These are phyloP conservation scores for Zizania palustris DNA, from an alignment of 202 grass and related monocot genomes.

Conservation along the genomic window DNA sequence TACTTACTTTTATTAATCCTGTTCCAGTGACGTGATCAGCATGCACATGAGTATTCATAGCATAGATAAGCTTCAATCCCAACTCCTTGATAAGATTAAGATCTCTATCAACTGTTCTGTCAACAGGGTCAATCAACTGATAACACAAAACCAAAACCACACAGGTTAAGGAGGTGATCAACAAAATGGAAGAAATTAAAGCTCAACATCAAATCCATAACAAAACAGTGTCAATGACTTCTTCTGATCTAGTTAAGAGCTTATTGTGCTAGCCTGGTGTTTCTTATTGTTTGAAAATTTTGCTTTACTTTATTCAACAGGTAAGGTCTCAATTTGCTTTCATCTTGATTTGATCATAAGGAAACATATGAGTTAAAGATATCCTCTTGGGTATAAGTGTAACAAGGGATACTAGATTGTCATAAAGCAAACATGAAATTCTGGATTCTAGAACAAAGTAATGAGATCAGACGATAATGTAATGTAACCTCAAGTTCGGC, in stretches of 20 bases:
- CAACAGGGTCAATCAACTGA: conserved; percentile 91
- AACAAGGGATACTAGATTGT: background rate
- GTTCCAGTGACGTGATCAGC: conserved; percentile 95
- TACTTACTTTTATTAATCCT: conserved; percentile 77
- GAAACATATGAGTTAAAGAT: background rate
- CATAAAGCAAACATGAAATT: conserved; percentile 5
- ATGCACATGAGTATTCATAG: conserved; percentile 97
- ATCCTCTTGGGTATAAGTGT: background rate
- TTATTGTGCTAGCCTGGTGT: background rate
- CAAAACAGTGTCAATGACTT: background rate
- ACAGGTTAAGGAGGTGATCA: conserved; percentile 26
- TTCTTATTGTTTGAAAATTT: background rate
- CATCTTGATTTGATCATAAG: background rate
- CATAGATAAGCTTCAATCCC: conserved; percentile 84
- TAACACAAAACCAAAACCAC: conserved; percentile 27
- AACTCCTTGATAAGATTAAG: conserved; percentile 81
- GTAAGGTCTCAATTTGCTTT: background rate
- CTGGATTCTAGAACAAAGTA: background rate
- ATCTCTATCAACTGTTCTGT: conserved; percentile 88
- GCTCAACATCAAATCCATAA: background rate
- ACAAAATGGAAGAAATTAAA: conserved; percentile 17
- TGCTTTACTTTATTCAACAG: background rate
- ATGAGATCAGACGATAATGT: background rate
- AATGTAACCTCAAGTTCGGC: background rate
- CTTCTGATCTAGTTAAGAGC: conserved; percentile 1